Evolutionary conservation across 208 protist species (phyloP), one percentile per base, ranked within the genome.

Genomic region (Histomonas meleagridis): DNA sequence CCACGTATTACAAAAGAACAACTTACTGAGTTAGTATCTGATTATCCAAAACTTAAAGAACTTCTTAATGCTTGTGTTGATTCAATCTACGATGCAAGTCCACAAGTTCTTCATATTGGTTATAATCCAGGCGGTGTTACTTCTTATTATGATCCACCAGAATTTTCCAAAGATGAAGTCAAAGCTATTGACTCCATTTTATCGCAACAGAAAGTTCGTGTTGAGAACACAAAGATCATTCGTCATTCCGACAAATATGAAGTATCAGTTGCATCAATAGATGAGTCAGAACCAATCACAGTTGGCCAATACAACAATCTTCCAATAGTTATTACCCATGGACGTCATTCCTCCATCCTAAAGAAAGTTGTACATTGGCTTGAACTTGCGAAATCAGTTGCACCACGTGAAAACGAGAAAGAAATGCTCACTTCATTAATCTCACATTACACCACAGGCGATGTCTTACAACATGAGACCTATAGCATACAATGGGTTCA

Each of bases 401-500:
- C 91, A 10, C 55, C 21, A 49, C 86, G 90, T 40, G 91, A 92
- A 26, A 90, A 12, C 16, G 28, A 92, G 40, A 18, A 26, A 21
- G 16, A 43, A 43, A 92, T 92, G 91, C 53, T 70, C 7, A 69
- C 48, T 23, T 5, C 51, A 28, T 90, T 90, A 28, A 78, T 72
- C 26, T 10, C 3, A 21, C 86, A 70, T 18, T 92, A 90, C 60
- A 7, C 16, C 32, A 90, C 91, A 69, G 91, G 91, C 10, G 16
- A 10, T 48, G 86, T 92, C 51, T 49, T 90, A 55, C 14, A 90
- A 32, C 93, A 93, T 60, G 26, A 72, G 16, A 7, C 46, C 26
- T 93, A 90, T 46, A 90, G 76, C 23, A 28, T 40, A 32, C 9
- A 69, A 9, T 93, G 93, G 93, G 91, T 93, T 35, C n/a, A 91